A percentile compares a stretch with the other conserved stretches of the same genome.
Conservation (phyloP, 2,329 filamentous ascomycete genomes). For the Epichloe typhina region DNA sequence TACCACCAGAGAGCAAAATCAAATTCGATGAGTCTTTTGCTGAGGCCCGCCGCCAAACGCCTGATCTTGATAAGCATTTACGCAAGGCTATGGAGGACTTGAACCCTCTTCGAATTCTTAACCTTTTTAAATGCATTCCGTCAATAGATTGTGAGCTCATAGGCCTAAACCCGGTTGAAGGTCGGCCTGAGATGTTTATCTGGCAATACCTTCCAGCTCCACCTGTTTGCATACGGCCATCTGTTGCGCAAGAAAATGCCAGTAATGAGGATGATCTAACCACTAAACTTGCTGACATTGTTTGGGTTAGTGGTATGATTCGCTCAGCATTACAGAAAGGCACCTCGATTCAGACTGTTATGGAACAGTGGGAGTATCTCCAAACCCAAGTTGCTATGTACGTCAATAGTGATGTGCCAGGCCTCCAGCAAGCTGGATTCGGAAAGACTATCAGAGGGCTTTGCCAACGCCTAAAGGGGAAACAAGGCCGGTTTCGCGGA, state of each 20-base stretch:
- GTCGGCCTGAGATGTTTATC: conserved; percentile 88
- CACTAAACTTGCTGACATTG: conserved; percentile 91
- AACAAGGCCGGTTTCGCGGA: conserved; percentile 92
- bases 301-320: conserved; percentile 81
- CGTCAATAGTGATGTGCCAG: conserved; percentile 91
- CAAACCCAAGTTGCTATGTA: conserved; percentile 95
- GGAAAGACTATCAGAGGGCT: conserved; percentile 87
- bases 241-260: conserved; percentile 81
- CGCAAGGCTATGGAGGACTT: conserved; percentile 90
- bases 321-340: conserved; percentile 72
- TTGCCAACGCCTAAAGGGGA: conserved; percentile 90
- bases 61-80: conserved; percentile 80
- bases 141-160: conserved; percentile 81
- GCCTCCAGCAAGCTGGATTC: conserved; percentile 75
- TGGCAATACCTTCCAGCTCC: conserved; percentile 95
- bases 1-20: conserved; percentile 67
- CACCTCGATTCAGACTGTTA: conserved; percentile 73
- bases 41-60: conserved; percentile 62
- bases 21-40: conserved; percentile 78
- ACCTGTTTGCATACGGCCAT: conserved; percentile 86
- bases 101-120: conserved; percentile 77
- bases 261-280: conserved; percentile 96
- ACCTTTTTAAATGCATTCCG: conserved; percentile 80
- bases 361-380: conserved; percentile 97
- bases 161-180: conserved; percentile 74